These are phyloP conservation scores for Atkinsonella texensis DNA, from an alignment of 2,329 filamentous ascomycete species.

Conservation along the genomic window DNA sequence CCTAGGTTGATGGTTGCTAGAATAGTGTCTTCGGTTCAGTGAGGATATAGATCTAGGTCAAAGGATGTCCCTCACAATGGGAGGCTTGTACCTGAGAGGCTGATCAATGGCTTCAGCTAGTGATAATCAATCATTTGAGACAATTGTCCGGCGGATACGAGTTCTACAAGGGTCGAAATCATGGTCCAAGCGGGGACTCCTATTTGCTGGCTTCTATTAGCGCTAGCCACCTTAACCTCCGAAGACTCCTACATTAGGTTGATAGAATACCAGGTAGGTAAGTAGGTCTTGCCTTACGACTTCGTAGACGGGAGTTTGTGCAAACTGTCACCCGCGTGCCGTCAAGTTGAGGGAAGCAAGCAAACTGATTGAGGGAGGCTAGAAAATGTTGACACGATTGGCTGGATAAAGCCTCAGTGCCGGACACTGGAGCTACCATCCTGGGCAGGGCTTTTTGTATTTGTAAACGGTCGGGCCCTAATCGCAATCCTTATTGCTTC, in stretches of 20 bases:
- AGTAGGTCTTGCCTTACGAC: too few species aligned
- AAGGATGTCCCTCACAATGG: background rate
- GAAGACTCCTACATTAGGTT: background rate
- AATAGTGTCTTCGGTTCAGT: background rate
- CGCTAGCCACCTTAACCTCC: background rate
- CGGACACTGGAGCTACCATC: background rate
- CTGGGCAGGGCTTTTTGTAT: background rate
- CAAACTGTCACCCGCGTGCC: too few species aligned
- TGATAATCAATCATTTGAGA: background rate
- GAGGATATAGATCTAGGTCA: background rate
- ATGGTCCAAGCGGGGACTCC: background rate
- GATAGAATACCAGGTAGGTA: too few species aligned
- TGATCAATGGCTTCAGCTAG: background rate
- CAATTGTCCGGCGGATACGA: background rate
- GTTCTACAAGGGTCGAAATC: background rate
- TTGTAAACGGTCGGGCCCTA: background rate
- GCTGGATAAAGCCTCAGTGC: background rate
- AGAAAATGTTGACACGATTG: background rate
- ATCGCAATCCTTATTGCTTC: background rate
- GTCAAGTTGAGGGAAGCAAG: too few species aligned
- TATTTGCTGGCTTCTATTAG: background rate
- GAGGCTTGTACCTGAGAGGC: background rate
- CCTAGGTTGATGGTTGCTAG: background rate
- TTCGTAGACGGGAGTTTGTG: too few species aligned
- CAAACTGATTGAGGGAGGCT: background rate